phyloP scores from a whole-genome alignment of 345 rosid genomes.

The Balakata baccata region DNA sequence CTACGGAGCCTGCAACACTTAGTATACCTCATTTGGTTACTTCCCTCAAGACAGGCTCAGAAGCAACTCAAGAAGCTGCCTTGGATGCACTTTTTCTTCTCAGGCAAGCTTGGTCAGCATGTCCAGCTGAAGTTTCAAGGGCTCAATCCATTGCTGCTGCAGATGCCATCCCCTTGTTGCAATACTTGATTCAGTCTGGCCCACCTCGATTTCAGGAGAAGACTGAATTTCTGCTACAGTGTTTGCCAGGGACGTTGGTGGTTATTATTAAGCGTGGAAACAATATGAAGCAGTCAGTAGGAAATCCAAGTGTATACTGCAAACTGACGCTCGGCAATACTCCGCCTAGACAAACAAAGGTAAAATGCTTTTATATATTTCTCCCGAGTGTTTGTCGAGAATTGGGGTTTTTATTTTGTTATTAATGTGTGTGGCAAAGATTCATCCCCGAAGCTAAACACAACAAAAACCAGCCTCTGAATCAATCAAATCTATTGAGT shows the following conservation, averaged over 20 bases:
- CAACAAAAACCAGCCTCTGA: not conserved
- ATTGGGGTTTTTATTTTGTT: not conserved
- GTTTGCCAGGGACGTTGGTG: slow-evolving; percentile 93
- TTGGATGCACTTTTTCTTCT: slow-evolving; percentile 90
- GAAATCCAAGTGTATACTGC: slow-evolving; percentile 94
- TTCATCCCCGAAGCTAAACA: not conserved
- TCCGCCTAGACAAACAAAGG: slow-evolving; percentile 88
- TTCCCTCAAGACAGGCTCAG: slow-evolving; percentile 91
- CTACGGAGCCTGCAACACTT: slow-evolving; percentile 95
- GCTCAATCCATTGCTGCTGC: slow-evolving; percentile 98
- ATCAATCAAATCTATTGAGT: not conserved
- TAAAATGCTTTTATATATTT: slow-evolving; percentile 18
- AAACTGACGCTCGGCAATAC: slow-evolving; percentile 87
- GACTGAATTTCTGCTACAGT: slow-evolving; percentile 91
- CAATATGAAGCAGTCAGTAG: slow-evolving; percentile 99
- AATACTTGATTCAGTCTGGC: slow-evolving; percentile 94
- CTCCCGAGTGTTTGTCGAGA: not conserved
- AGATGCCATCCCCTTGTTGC: slow-evolving; percentile 93
- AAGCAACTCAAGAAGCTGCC: slow-evolving; percentile 98
- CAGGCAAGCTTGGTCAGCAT: slow-evolving; percentile 99
- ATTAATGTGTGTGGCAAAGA: not conserved
- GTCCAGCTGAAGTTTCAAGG: slow-evolving; percentile 93
- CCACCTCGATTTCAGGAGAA: slow-evolving; percentile 99
- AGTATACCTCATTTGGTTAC: slow-evolving; percentile 95
- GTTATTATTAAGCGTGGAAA: slow-evolving; percentile 93